Percentiles rank a stretch among this genome's conserved stretches.
phyloP scores from a whole-genome alignment of 305 asterid genomes.

The Fraxinus platypoda region DNA sequence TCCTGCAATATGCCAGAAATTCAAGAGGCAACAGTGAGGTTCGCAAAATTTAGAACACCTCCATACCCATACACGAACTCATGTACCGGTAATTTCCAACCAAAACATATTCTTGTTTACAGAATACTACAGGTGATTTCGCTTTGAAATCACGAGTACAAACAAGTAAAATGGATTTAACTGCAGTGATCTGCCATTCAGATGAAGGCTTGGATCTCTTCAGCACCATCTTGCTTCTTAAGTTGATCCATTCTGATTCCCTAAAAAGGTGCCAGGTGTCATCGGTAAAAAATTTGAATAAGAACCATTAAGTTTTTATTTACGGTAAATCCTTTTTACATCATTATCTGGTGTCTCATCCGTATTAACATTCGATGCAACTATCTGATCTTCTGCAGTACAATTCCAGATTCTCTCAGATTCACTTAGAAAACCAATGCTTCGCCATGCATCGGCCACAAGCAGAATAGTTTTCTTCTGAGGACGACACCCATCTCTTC shows the following conservation, averaged over 20 bases:
- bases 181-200: conserved; percentile 29
- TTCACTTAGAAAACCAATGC: conserved; percentile 62
- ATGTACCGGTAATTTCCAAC: conserved; percentile 30
- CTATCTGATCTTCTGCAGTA: conserved; percentile 20
- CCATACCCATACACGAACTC: conserved; percentile 34
- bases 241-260: conserved; percentile 30
- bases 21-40: conserved; percentile 19
- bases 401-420: conserved; percentile 53
- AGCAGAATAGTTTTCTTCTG: conserved; percentile 58
- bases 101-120: conserved; percentile 34
- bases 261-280: conserved; percentile 12
- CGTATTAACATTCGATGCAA: not conserved
- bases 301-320: conserved; percentile 33
- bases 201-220: conserved; percentile 36
- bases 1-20: conserved; percentile 23
- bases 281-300: conserved; percentile 21
- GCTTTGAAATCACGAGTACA: conserved; percentile 31
- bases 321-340: conserved; percentile 20
- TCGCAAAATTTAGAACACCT: conserved; percentile 37
- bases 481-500: conserved; percentile 52
- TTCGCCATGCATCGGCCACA: conserved; percentile 80
- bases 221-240: conserved; percentile 36
- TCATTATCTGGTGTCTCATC: not conserved
- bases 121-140: conserved; percentile 18
- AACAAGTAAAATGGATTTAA: conserved; percentile 33